Conservation (phyloP, 2,329 filamentous ascomycete species). For the Tolypocladium paradoxum region DNA sequence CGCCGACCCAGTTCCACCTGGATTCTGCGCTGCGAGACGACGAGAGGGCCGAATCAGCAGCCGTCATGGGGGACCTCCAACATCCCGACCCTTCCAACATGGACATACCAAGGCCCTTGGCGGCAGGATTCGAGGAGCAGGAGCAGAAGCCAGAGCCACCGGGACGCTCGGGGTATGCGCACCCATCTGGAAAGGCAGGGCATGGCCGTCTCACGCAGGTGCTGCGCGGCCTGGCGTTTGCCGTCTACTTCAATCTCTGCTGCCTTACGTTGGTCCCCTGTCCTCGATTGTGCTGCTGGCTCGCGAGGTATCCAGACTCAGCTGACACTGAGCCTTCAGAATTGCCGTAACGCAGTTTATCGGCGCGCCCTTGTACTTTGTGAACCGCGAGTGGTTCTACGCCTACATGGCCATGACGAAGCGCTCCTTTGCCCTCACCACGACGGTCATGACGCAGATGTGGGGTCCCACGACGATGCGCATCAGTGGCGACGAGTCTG, state of each 20-base stretch:
- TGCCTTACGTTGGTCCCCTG: slow-evolving; percentile 33
- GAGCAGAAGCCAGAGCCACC: background rate
- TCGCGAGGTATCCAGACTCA: background rate
- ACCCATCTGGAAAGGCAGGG: slow-evolving; percentile 45
- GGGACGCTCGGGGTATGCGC: slow-evolving; percentile 11
- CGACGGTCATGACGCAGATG: slow-evolving; percentile 72
- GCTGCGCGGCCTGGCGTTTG: slow-evolving; percentile 40
- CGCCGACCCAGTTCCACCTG: background rate
- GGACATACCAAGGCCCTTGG: slow-evolving; percentile 6
- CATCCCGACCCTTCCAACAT: slow-evolving; percentile 12
- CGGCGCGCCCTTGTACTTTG: slow-evolving; percentile 63
- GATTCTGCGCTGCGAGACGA: background rate
- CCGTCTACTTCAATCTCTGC: slow-evolving; percentile 39
- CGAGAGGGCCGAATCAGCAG: background rate
- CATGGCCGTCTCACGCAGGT: slow-evolving; percentile 39
- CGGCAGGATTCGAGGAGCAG: slow-evolving; percentile 2
- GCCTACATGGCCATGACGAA: slow-evolving; percentile 83
- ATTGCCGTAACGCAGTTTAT: slow-evolving; percentile 64
- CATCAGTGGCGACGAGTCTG: slow-evolving; percentile 73
- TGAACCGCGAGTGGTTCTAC: slow-evolving; percentile 71
- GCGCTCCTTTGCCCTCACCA: slow-evolving; percentile 67
- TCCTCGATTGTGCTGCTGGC: background rate
- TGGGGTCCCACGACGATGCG: slow-evolving; percentile 78
- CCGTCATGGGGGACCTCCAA: slow-evolving; percentile 15
- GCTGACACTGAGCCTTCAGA: slow-evolving; percentile 23